These are phyloP conservation scores for Pichia cactophila DNA, from an alignment of 1,139 yeast species.

Conservation along the genomic window DNA sequence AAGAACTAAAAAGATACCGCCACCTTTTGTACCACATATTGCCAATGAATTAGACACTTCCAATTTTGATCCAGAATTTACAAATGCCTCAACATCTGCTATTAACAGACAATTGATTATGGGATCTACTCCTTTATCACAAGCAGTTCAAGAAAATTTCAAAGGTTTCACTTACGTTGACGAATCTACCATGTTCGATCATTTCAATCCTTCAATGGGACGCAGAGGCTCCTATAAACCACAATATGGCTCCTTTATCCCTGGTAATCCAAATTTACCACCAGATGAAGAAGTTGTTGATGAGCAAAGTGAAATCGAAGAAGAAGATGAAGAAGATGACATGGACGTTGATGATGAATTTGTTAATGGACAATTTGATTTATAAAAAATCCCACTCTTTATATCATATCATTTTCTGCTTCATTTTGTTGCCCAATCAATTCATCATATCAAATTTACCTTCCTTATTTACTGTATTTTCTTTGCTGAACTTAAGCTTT, in stretches of 20 bases:
- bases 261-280: slow-evolving; percentile 71
- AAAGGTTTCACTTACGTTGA: slow-evolving; percentile 95
- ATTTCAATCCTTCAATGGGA: slow-evolving; percentile 37
- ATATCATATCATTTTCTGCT: background rate
- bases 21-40: slow-evolving; percentile 94
- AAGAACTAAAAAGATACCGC: slow-evolving; percentile 78
- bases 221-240: slow-evolving; percentile 41
- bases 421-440: background rate
- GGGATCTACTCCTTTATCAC: slow-evolving; percentile 78
- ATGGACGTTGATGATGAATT: slow-evolving; percentile 62
- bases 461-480: background rate
- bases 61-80: slow-evolving; percentile 95
- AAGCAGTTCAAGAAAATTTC: slow-evolving; percentile 92
- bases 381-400: slow-evolving; percentile 29
- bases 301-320: slow-evolving; percentile 62
- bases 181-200: slow-evolving; percentile 83
- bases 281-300: slow-evolving; percentile 81
- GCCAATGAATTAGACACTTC: slow-evolving; percentile 88
- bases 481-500: background rate
- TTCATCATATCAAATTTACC: background rate
- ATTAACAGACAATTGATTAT: slow-evolving; percentile 59
- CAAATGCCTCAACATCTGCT: slow-evolving; percentile 80
- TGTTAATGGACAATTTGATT: slow-evolving; percentile 84
- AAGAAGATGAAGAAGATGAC: slow-evolving; percentile 38
- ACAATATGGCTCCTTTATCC: slow-evolving; percentile 55